phyloP scores from a whole-genome alignment of 108 stramenopile genomes.

The Pseudonitzschia pungens region DNA sequence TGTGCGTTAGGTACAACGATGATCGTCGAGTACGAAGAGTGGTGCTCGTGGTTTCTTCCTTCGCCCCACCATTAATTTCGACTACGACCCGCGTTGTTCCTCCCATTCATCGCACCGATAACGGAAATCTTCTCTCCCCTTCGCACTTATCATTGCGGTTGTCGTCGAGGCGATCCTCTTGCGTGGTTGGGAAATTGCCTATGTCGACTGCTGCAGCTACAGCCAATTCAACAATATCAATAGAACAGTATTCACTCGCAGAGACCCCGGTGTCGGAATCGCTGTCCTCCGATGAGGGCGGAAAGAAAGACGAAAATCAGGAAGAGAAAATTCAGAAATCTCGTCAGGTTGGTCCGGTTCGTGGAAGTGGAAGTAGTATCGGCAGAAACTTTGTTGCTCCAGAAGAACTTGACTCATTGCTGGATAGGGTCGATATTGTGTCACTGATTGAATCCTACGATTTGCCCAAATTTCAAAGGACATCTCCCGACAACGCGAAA shows the following conservation, averaged over 20 bases:
- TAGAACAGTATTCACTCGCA: not conserved
- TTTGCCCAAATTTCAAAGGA: slow-evolving; percentile 54
- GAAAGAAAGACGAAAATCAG: not conserved
- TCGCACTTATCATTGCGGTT: not conserved
- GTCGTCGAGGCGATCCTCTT: not conserved
- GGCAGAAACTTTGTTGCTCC: slow-evolving; percentile 16
- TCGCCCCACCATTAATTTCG: not conserved
- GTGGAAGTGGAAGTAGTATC: not conserved
- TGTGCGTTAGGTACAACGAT: not conserved
- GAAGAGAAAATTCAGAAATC: not conserved
- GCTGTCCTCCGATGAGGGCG: not conserved
- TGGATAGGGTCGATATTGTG: slow-evolving; percentile 53
- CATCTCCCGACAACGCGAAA: slow-evolving; percentile 38
- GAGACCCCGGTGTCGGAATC: not conserved
- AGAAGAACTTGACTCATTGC: slow-evolving; percentile 53
- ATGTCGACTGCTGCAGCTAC: not conserved
- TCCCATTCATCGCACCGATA: not conserved
- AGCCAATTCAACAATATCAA: not conserved
- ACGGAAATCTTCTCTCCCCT: not conserved
- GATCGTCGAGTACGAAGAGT: not conserved
- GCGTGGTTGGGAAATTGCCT: not conserved
- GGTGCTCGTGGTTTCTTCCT: not conserved
- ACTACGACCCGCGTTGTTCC: not conserved
- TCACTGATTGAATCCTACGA: slow-evolving; percentile 66
- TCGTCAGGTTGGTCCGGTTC: not conserved